Evolutionary conservation across 495 filamentous ascomycete species (phyloP).

Genomic region (Lasiosphaeria hispida): DNA sequence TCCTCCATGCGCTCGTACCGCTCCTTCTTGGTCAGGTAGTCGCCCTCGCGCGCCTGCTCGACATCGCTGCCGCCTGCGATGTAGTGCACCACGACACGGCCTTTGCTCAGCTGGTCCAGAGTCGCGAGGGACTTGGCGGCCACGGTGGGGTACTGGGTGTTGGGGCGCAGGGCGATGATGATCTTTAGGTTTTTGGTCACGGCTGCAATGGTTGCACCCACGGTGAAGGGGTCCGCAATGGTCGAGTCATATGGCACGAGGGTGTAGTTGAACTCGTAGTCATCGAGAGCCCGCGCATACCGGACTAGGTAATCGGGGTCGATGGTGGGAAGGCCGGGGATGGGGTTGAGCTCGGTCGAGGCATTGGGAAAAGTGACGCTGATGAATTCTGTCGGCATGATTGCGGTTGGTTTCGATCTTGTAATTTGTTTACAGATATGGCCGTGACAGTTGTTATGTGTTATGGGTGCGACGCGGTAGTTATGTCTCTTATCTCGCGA

Average conservation of each 20-base stretch:
- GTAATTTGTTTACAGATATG: background rate
- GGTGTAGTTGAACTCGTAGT: slow-evolving; percentile 55
- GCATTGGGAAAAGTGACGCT: slow-evolving; percentile 50
- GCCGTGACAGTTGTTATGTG: background rate
- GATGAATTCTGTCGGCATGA: slow-evolving; percentile 56
- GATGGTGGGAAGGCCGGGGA: slow-evolving; percentile 40
- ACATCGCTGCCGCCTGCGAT: slow-evolving; percentile 54
- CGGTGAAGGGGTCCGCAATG: slow-evolving; percentile 51
- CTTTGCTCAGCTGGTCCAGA: slow-evolving; percentile 49
- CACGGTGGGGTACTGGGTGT: slow-evolving; percentile 55
- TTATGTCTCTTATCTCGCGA: background rate
- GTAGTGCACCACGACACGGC: slow-evolving; percentile 54
- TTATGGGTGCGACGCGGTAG: no score
- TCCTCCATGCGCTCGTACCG: slow-evolving; percentile 53
- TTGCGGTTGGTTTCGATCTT: background rate
- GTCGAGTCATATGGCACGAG: slow-evolving; percentile 53
- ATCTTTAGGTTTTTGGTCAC: slow-evolving; percentile 53
- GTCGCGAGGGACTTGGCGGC: slow-evolving; percentile 56
- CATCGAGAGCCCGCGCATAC: slow-evolving; percentile 51
- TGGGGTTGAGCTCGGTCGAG: slow-evolving; percentile 50
- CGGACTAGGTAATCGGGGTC: slow-evolving; percentile 47
- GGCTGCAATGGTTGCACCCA: slow-evolving; percentile 50
- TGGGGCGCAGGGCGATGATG: slow-evolving; percentile 56
- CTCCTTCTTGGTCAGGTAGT: slow-evolving; percentile 52
- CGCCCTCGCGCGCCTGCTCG: slow-evolving; percentile 53